Conservation (phyloP, 306 rosid species). For the Cicer judaicum region DNA sequence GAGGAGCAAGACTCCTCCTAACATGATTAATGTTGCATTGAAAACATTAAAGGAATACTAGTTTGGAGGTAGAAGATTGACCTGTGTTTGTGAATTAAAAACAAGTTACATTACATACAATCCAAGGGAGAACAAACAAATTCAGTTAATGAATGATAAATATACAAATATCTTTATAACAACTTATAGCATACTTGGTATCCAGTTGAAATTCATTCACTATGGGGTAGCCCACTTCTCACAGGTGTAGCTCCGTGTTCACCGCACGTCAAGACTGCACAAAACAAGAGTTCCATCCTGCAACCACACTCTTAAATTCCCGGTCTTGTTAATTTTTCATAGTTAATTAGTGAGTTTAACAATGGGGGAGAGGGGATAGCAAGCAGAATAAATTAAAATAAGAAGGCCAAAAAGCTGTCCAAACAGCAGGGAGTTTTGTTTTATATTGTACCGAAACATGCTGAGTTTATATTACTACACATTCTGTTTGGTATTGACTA, state of each 20-base stretch:
- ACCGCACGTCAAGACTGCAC: too few relatives aligned
- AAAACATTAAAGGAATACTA: not conserved
- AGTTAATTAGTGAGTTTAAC: not conserved
- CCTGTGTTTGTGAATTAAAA: not conserved
- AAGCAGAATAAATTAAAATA: not conserved
- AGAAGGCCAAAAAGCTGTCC: not conserved
- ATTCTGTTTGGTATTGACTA: slow-evolving; percentile 1
- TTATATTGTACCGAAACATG: slow-evolving; percentile 1
- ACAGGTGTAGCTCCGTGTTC: too few relatives aligned
- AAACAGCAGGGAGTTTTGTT: not conserved
- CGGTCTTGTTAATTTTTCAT: not conserved
- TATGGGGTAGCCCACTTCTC: too few relatives aligned
- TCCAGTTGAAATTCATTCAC: too few relatives aligned
- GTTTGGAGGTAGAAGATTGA: not conserved
- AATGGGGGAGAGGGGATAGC: slow-evolving; percentile 2
- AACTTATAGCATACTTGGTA: too few relatives aligned
- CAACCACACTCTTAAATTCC: not conserved
- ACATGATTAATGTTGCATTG: too few relatives aligned
- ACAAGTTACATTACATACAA: not conserved
- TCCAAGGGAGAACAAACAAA: not conserved
- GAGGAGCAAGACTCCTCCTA: too few relatives aligned
- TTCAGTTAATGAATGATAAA: not conserved
- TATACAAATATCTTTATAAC: not conserved
- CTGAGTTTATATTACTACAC: slow-evolving; percentile 2
- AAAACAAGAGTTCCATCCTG: not conserved